Base-by-base conservation (phyloP, 768 basidiomycete genomes). In the Suillus variegatus region DNA sequence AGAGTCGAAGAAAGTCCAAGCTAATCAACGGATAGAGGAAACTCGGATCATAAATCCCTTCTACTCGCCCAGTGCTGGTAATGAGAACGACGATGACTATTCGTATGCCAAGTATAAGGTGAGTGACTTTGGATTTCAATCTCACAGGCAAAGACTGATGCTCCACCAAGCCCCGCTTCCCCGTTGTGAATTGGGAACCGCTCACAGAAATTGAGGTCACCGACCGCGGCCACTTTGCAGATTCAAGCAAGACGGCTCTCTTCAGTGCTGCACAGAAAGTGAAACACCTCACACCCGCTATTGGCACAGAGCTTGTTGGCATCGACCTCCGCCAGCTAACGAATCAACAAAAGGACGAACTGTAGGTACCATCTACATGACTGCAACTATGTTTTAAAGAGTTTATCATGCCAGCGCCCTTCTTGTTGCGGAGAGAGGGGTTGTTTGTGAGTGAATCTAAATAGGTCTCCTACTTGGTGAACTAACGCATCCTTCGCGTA, bases 231-330 rank as follows among this genome's bases (percentile, higher is more conserved):
- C 76, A 84, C n/a, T 79, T 78, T 55, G 92, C 92, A 8, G 91
- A 93, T 71, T 85, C 86, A 0, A 80, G 82, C 67, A 94, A 94
- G 80, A 85, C 84, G 70, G 83, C 77, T 52, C 78, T 94, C 20
- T 77, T 93, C 47, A 73, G 80, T 60, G 90, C 88, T 22, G 92
- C 88, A 13, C 80, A 80, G 64, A 91, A 88, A 72, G 85, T 93
- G 60, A 84, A 81, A 66, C 82, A 92, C 69, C 77, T 93, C 55
- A 90, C 90, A 0, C 90, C 89, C 2, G 80, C 82, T 44, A 89
- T 94, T 68, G 93, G 92, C 20, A 91, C 90, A 36, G 92, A 94
- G 73, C 78, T 94, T 56, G 73, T 78, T 6, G 92, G 92, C 8
- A 79, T 94, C 67, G 91, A 94, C 76, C 81, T 94, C 32, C 81